Evolutionary conservation across 225 moss, liverwort and hornwort genomes (phyloP).

Genomic region (Physcomitrium patens): DNA sequence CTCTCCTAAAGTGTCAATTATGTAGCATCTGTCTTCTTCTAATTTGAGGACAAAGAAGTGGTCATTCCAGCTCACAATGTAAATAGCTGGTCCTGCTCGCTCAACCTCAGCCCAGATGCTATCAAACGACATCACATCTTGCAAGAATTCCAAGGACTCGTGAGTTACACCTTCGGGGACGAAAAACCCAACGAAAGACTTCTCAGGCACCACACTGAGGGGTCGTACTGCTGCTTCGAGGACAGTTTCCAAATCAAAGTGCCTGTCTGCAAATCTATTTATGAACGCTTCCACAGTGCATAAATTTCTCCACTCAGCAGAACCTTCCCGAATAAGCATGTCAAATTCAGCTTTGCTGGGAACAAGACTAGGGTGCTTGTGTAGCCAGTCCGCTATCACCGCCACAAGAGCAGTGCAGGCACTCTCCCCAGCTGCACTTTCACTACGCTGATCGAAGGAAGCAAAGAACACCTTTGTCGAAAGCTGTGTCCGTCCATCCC

Average conservation of each 20-base stretch:
- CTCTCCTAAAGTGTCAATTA: constrained; percentile 95
- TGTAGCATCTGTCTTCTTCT: constrained; percentile 80
- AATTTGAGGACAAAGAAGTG: constrained; percentile 95
- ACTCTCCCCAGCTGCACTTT: constrained; percentile 97
- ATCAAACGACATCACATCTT: constrained; percentile 83
- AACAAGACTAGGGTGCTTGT: constrained; percentile 82
- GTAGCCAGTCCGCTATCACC: constrained; percentile 94
- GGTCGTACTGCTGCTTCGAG: constrained; percentile 85
- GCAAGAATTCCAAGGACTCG: constrained; percentile 79
- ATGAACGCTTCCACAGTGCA: constrained; percentile 90
- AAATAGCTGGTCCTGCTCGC: constrained; percentile 80
- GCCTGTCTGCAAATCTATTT: constrained; percentile 83
- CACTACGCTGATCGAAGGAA: constrained; percentile 98
- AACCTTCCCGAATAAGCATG: constrained; percentile 95
- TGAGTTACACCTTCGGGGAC: constrained; percentile 73
- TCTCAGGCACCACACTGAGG: constrained; percentile 68
- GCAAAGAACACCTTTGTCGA: constrained; percentile 88
- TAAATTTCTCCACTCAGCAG: constrained; percentile 94
- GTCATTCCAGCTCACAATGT: constrained; percentile 98
- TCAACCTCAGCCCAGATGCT: constrained; percentile 86
- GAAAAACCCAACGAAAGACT: constrained; percentile 86
- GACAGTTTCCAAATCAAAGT: constrained; percentile 93
- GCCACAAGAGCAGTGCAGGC: constrained; percentile 96
- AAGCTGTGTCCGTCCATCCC: constrained; percentile 80
- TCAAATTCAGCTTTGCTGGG: constrained; percentile 99